Base-by-base conservation (phyloP, 495 filamentous ascomycete species). In the Tuber brumale region DNA sequence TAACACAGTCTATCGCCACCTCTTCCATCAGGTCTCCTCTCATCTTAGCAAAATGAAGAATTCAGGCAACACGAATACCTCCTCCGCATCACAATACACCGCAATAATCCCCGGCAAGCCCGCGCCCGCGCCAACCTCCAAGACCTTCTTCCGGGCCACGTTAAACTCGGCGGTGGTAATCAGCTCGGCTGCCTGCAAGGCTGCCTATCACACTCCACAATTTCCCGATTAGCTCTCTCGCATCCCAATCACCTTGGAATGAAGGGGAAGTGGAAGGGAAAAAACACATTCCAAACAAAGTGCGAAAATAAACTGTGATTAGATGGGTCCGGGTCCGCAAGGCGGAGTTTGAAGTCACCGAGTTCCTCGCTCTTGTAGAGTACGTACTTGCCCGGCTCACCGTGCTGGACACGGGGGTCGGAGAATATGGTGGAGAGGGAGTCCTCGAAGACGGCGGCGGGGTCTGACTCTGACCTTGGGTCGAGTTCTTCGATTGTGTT, bases 391-490 rank as follows among this genome's bases (percentile, higher is more conserved):
- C 89, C 88, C 1, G 89, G 87, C 81, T 94, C 90, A 79, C 94
- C 93, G 82, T 97, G 92, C 83, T 89, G 89, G 82, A 90, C 89
- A 39, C 87, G 89, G 37, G 90, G 91, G 79, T 96, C 92, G 7
- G 91, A 88, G 84, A 95, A 94, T 76, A 97, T 89, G 71, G 91
- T 84, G 73, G 88, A 87, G 3, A 94, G 86, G 8, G 91, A 89
- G 69, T 82, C 74, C 66, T 80, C 77, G n/a, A 82, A 82, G 48
- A 81, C 75, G 23, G 80, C 61, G 44, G 42, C 51, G 27, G 70
- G 70, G 27, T 81, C 79, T 14, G 73, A 42, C 18, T 71, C 79
- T 5, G 51, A 66, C 19, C 51, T 73, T 35, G 72, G 43, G 44
- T 80, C 70, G 31, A 79, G 70, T 46, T 80, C 78, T 45, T 79